Percentiles rank a stretch among this genome's conserved stretches.
These are phyloP conservation scores for Alternaria panax DNA, from an alignment of 2,329 filamentous ascomycete species.

Conservation along the genomic window DNA sequence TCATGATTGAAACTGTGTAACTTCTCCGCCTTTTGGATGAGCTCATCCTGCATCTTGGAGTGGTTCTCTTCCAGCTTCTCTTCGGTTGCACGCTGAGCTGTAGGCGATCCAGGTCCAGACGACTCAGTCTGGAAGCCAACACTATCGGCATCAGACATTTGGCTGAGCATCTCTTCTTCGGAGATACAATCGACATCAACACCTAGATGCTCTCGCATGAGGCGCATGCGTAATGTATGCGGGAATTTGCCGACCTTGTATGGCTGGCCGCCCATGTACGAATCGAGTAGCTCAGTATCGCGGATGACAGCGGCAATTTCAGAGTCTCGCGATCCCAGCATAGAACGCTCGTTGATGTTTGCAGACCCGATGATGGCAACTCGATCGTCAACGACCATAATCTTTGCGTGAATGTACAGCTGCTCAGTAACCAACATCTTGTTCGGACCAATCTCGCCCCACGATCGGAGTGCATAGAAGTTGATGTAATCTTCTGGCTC, in stretches of 20 bases:
- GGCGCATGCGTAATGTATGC: constrained; percentile 86
- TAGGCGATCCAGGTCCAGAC: constrained; percentile 43
- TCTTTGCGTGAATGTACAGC: constrained; percentile 97
- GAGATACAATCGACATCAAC: constrained; percentile 86
- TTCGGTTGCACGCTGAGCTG: constrained; percentile 46
- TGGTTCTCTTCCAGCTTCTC: constrained; percentile 51
- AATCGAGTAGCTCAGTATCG: constrained; percentile 91
- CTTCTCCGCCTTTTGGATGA: constrained; percentile 63
- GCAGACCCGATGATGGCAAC: constrained; percentile 94
- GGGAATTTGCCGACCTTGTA: constrained; percentile 93
- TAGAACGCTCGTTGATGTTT: constrained; percentile 97
- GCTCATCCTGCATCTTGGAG: constrained; percentile 61
- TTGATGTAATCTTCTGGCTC: constrained; percentile 95
- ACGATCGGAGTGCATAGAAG: constrained; percentile 90
- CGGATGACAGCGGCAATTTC: constrained; percentile 89
- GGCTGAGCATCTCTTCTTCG: constrained; percentile 46
- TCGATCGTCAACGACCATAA: constrained; percentile 93
- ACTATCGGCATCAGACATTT: constrained; percentile 67
- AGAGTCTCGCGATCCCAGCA: constrained; percentile 90
- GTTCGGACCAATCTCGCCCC: constrained; percentile 86
- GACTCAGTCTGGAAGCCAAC: constrained; percentile 61
- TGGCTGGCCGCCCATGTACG: constrained; percentile 86
- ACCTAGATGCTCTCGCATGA: constrained; percentile 98
- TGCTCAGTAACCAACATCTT: constrained; percentile 91
- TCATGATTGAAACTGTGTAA: constrained; percentile 79